A percentile compares a stretch with the other conserved stretches of the same genome.
phyloP scores from a whole-genome alignment of 345 rosid genomes.

The Hibiscus trionum region DNA sequence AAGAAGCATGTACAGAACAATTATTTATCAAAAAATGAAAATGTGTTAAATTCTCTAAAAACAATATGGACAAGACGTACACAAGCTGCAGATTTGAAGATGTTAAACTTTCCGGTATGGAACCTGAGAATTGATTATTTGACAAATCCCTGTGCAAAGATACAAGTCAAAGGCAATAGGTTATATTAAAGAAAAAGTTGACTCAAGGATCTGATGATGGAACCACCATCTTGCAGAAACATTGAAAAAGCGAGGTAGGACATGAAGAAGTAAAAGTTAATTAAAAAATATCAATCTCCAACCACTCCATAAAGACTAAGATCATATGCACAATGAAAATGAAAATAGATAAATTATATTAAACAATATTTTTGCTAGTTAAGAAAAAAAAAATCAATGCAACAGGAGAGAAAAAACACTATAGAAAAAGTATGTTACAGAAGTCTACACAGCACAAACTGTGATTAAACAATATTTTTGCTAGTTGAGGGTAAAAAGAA shows the following conservation, averaged over 20 bases:
- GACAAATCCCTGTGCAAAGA: slow-evolving; percentile 74
- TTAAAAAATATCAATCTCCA: neutral
- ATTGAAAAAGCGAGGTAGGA: neutral
- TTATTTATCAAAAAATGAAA: neutral
- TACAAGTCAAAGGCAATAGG: slow-evolving; percentile 1
- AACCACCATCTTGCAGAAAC: neutral
- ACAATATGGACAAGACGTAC: slow-evolving; percentile 37
- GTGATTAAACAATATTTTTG: neutral
- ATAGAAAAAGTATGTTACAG: neutral
- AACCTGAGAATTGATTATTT: slow-evolving; percentile 67
- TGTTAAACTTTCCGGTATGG: slow-evolving; percentile 76
- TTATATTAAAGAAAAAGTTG: neutral
- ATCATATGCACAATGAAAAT: neutral
- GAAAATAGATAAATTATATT: neutral
- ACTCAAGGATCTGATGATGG: neutral
- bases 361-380: neutral
- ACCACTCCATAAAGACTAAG: neutral
- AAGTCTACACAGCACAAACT: neutral
- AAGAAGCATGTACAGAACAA: neutral
- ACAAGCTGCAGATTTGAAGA: slow-evolving; percentile 62
- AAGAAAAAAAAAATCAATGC: neutral
- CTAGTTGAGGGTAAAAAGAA: neutral
- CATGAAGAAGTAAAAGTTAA: neutral
- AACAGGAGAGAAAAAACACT: neutral
- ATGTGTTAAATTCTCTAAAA: neutral